These are phyloP conservation scores for Vanrija sp. DNA, from an alignment of 1,284 basidiomycete species.

Conservation along the genomic window DNA sequence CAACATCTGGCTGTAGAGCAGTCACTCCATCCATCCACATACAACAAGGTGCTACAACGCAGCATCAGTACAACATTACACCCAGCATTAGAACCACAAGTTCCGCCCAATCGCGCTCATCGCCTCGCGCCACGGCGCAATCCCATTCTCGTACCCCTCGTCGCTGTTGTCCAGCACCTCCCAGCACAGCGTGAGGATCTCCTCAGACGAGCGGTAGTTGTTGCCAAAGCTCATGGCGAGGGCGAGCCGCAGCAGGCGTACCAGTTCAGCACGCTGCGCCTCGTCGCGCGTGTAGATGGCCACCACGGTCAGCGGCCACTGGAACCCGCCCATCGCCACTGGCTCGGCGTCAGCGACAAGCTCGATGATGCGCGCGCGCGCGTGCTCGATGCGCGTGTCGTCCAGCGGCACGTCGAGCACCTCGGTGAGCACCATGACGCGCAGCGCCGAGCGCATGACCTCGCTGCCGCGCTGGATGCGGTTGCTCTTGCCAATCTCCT, in stretches of 20 bases:
- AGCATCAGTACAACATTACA: too few relatives aligned
- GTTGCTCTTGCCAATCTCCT: slow-evolving; percentile 10
- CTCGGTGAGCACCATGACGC: slow-evolving; percentile 19
- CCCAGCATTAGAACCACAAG: neutral
- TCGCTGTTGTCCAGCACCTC: slow-evolving; percentile 13
- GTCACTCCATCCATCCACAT: too few relatives aligned
- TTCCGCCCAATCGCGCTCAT: slow-evolving; percentile 12
- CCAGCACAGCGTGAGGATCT: slow-evolving; percentile 18
- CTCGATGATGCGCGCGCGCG: slow-evolving; percentile 8
- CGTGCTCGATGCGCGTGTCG: slow-evolving; percentile 9
- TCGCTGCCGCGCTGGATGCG: slow-evolving; percentile 20
- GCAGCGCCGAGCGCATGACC: slow-evolving; percentile 15
- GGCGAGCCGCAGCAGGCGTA: slow-evolving; percentile 4
- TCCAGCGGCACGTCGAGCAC: slow-evolving; percentile 12
- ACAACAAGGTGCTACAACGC: too few relatives aligned
- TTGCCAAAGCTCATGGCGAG: slow-evolving; percentile 12
- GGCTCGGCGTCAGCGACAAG: slow-evolving; percentile 17
- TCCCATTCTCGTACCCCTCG: slow-evolving; percentile 14
- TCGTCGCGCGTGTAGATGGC: slow-evolving; percentile 14
- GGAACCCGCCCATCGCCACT: slow-evolving; percentile 12
- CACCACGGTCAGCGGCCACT: slow-evolving; percentile 18
- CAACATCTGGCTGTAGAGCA: slow-evolving; percentile 6
- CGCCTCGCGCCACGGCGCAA: slow-evolving; percentile 21
- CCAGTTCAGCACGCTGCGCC: slow-evolving; percentile 1
- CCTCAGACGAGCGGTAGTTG: slow-evolving; percentile 10